Conservation (phyloP, 2,329 filamentous ascomycete genomes). For the Arachnomyces sp. region DNA sequence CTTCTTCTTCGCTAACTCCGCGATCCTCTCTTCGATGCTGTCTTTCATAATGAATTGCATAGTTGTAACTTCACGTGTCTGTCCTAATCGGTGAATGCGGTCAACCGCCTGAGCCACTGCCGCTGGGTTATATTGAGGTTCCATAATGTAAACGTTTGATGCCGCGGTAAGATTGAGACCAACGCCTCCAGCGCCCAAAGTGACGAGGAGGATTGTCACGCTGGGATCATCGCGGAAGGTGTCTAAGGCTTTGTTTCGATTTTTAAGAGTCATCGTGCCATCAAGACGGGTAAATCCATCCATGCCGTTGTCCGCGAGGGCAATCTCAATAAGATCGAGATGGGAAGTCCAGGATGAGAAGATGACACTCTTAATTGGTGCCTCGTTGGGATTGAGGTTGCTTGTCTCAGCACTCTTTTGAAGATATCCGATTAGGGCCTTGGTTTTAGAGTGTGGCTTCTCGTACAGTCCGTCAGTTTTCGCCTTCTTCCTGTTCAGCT, state of each 20-base stretch:
- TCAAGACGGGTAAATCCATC: slow-evolving; percentile 71
- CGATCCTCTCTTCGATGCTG: slow-evolving; percentile 92
- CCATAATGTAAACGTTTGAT: slow-evolving; percentile 91
- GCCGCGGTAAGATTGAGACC: slow-evolving; percentile 85
- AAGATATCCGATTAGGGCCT: slow-evolving; percentile 69
- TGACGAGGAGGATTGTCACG: slow-evolving; percentile 78
- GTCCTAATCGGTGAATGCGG: slow-evolving; percentile 82
- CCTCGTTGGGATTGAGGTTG: slow-evolving; percentile 49
- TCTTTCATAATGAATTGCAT: slow-evolving; percentile 81
- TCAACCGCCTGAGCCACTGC: slow-evolving; percentile 92
- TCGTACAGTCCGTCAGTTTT: slow-evolving; percentile 62
- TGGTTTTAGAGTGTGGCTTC: slow-evolving; percentile 88
- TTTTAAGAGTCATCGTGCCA: slow-evolving; percentile 72
- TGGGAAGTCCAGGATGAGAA: slow-evolving; percentile 97
- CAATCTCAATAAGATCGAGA: slow-evolving; percentile 82
- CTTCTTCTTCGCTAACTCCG: slow-evolving; percentile 85
- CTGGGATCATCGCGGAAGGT: slow-evolving; percentile 64
- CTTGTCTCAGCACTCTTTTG: slow-evolving; percentile 53
- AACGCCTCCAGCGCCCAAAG: slow-evolving; percentile 83
- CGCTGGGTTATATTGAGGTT: slow-evolving; percentile 94
- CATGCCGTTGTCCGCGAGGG: slow-evolving; percentile 52
- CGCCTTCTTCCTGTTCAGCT: slow-evolving; percentile 45
- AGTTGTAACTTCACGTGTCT: slow-evolving; percentile 81
- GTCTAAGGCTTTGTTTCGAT: slow-evolving; percentile 68
- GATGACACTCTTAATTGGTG: slow-evolving; percentile 83